Evolutionary conservation across 352 stramenopile genomes (phyloP).

Genomic region (Globisporangium sylvaticum): DNA sequence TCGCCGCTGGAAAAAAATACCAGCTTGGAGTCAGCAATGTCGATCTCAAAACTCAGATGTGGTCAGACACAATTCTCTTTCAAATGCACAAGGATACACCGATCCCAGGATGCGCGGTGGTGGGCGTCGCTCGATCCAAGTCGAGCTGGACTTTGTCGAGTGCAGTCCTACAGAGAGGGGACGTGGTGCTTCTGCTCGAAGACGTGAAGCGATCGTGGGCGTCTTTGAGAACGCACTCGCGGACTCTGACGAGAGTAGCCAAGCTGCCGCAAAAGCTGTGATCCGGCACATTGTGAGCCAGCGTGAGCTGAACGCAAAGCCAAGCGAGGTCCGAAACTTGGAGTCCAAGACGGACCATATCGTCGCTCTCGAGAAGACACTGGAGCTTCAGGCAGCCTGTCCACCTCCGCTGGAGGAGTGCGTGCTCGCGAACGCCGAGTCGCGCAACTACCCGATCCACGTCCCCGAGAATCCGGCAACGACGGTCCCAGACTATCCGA

Average conservation of each 20-base stretch:
- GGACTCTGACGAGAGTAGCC: slow-evolving; percentile 20
- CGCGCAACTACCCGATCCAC: background rate
- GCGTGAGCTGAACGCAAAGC: slow-evolving; percentile 3
- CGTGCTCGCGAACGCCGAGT: slow-evolving; percentile 4
- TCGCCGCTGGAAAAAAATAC: too few relatives aligned
- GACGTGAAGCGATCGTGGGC: background rate
- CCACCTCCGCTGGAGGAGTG: slow-evolving; percentile 20
- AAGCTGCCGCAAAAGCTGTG: slow-evolving; percentile 29
- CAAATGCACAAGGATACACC: too few relatives aligned
- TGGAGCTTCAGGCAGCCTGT: background rate
- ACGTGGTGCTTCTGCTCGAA: too few relatives aligned
- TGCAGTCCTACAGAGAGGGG: too few relatives aligned
- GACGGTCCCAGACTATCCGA: background rate
- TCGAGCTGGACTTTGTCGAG: too few relatives aligned
- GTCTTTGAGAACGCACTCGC: slow-evolving; percentile 23
- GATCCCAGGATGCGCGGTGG: too few relatives aligned
- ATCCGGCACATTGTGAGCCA: slow-evolving; percentile 28
- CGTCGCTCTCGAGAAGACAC: background rate
- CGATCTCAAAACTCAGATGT: too few relatives aligned
- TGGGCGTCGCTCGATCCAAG: too few relatives aligned
- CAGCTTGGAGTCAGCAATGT: too few relatives aligned
- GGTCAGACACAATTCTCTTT: too few relatives aligned
- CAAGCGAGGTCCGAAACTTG: background rate
- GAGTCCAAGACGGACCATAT: background rate
- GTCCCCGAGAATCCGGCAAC: background rate